Evolutionary conservation across 495 filamentous ascomycete species (phyloP), one percentile per base, ranked within the genome.

Genomic region (Penicillium canariense): DNA sequence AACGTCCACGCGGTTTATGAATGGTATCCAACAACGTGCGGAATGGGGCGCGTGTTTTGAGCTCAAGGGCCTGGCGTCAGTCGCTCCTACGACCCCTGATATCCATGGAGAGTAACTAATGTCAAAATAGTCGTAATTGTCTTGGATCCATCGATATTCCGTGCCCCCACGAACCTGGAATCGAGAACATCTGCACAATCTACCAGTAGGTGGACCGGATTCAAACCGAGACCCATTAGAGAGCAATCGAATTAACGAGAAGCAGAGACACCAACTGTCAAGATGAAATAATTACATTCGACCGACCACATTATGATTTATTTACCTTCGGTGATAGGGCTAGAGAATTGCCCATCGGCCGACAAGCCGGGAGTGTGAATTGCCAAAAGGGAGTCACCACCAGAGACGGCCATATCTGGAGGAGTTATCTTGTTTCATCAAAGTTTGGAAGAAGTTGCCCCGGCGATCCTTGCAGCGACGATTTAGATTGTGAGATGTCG

Each of bases 401-500:
- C 11, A 25, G 38, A 25, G 38, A 42, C 5, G 38, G 38, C 5
- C 38, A 25, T 42, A n/a, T 42, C 17, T 42, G 38, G 38, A 42
- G 38, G 38, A 42, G 20, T 25, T 20, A 18, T 5, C 25, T 22
- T 25, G 38, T 22, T 12, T 42, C 38, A 6, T 42, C 38, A 11
- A 42, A 23, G 10, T 42, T 42, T 42, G 20, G 38, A 25, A 9
- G 20, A 42, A 42, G 38, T 12, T 45, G 50, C 26, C 28, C 50
- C 28, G 38, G 39, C 0, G 50, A 52, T 26, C 7, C 38, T 34
- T 52, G 50, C 36, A 28, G 17, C 14, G 38, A 32, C 5, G 39
- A 52, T 44, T 20, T 7, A 31, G 50, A 52, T 18, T 52, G 50
- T n/a, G 40, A 44, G 40, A 35, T 40, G 20, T 44, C 39, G 4